Conservation (phyloP, 108 stramenopile species). For the Ochromonas danica region DNA sequence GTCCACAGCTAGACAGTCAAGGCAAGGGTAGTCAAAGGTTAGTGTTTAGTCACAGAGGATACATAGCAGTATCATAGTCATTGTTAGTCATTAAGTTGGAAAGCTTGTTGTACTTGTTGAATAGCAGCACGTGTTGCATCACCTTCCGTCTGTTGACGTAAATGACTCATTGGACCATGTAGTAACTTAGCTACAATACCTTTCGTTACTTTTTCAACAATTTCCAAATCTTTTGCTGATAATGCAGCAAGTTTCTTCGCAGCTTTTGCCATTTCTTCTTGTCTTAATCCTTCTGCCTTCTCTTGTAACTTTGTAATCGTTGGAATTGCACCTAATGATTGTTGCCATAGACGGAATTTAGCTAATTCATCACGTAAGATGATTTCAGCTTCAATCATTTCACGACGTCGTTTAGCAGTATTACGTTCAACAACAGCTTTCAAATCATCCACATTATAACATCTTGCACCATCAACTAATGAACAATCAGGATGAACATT, state of each 20-base stretch:
- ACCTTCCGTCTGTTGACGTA: slow-evolving; percentile 73
- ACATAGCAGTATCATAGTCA: too few species aligned
- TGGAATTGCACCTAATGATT: slow-evolving; percentile 88
- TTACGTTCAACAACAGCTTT: slow-evolving; percentile 97
- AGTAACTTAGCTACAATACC: slow-evolving; percentile 97
- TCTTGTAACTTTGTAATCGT: slow-evolving; percentile 92
- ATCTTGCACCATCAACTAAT: slow-evolving; percentile 65
- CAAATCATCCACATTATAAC: slow-evolving; percentile 96
- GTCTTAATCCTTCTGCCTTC: slow-evolving; percentile 82
- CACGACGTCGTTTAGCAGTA: slow-evolving; percentile 89
- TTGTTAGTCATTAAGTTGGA: slow-evolving; percentile 12
- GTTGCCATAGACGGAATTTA: slow-evolving; percentile 82
- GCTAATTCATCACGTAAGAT: slow-evolving; percentile 75
- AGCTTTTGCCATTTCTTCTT: slow-evolving; percentile 84
- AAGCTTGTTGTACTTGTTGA: slow-evolving; percentile 6
- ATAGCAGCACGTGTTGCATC: slow-evolving; percentile 29
- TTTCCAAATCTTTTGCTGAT: slow-evolving; percentile 82
- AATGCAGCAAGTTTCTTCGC: slow-evolving; percentile 76
- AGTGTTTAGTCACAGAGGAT: too few species aligned
- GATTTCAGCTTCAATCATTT: slow-evolving; percentile 94
- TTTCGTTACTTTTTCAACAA: slow-evolving; percentile 84
- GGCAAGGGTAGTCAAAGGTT: too few species aligned
- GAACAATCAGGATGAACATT: slow-evolving; percentile 74
- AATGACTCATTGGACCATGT: slow-evolving; percentile 92
- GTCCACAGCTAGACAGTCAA: too few species aligned